Conservation (phyloP, 306 rosid species). For the Quercus parvula region DNA sequence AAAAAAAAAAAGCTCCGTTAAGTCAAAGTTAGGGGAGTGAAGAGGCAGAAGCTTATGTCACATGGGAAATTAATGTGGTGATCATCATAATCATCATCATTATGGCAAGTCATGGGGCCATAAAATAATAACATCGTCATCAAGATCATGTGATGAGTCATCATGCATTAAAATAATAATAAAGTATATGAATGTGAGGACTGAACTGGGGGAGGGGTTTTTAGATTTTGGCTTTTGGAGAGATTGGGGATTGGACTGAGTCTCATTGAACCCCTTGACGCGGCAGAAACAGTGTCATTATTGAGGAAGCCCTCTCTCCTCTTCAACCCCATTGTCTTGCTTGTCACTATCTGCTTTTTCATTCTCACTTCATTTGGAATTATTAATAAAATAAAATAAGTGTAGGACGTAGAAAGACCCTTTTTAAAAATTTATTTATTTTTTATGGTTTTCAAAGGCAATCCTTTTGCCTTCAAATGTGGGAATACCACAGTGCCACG, state of each 20-base stretch:
- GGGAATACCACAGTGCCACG: no score
- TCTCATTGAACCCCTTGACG: neutral
- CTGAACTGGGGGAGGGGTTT: no score
- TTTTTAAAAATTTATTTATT: neutral
- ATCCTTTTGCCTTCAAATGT: no score
- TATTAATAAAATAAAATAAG: neutral
- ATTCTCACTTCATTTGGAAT: neutral
- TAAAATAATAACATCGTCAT: neutral
- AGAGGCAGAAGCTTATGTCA: neutral
- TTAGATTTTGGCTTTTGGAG: no score
- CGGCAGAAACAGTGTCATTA: neutral
- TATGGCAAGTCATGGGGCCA: neutral
- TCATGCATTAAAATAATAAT: neutral
- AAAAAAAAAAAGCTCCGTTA: constrained; percentile 3
- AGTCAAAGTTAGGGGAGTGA: neutral
- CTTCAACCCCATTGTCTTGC: constrained; percentile 3
- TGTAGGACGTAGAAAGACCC: neutral
- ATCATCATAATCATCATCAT: neutral
- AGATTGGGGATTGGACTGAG: no score
- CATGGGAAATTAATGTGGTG: neutral
- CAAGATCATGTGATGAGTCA: neutral
- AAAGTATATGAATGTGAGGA: neutral
- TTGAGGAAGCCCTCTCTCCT: neutral
- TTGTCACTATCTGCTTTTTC: neutral
- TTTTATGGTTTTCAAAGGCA: no score